Base-by-base conservation (phyloP, 2,329 filamentous ascomycete species). In the Aureobasidium sp. region DNA sequence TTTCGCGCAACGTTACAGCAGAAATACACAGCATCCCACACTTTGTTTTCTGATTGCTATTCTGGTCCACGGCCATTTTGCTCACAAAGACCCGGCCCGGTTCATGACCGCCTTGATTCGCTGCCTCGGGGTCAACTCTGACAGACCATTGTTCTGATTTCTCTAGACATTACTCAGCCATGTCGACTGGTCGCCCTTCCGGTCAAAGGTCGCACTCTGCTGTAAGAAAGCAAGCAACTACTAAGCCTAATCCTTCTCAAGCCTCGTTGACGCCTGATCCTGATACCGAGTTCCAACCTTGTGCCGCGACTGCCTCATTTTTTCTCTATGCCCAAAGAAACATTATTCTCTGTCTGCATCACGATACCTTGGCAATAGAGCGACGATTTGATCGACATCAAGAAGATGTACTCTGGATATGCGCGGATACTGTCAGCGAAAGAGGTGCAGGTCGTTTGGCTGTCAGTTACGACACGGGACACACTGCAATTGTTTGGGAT, bases 401-500 rank as follows among this genome's bases (percentile, higher is more conserved):
- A 37, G 89, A 96, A 65, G 87, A 95, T 66, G 86, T 99, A 34
- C 82, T 87, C 61, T 82, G 96, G 69, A 85, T 99, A 60, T 87
- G 88, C 1, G 91, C 95, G 59, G 94, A 99, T 73, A 97, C 92
- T 71, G 86, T 90, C 61, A 97, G 92, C 73, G 92, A 97, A 67
- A 79, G 86, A 64, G 92, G 92, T 3, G 87, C 88, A 0, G 94
- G 93, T 32, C 83, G 92, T 65, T 77, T 96, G 63, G 91, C 96
- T 2, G 90, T 96, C 64, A 97, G 91, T 77, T 97, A 96, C 70
- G 94, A 99, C 79, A 84, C 84, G 21, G 88, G 90, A 41, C 90
- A 93, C 74, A 96, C 90, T 1, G 91, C 92, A 4, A 96, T 97
- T 71, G 90, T 97, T 8, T 99, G 94, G 94, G 93, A 99, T 75